Percentiles rank a stretch among this genome's conserved stretches.
Conservation (phyloP, 106 monocot species). For the Dendrobium officinale region DNA sequence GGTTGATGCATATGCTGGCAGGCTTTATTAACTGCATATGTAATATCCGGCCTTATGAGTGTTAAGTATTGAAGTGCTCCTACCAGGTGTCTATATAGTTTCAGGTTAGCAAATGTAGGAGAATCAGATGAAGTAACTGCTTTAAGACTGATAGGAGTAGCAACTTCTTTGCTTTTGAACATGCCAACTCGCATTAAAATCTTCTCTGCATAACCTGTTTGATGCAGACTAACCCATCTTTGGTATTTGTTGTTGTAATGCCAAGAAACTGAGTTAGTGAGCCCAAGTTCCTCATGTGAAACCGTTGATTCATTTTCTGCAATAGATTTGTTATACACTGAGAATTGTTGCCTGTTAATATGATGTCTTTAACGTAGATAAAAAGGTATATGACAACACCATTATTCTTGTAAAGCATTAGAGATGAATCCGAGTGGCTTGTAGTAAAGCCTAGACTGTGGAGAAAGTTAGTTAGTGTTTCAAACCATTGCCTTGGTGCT, state of each 20-base stretch:
- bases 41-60: not conserved
- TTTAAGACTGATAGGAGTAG: not conserved
- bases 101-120: not conserved
- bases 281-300: not conserved
- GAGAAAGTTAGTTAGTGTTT: too few relatives aligned
- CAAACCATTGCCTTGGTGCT: too few relatives aligned
- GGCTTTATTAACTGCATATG: not conserved
- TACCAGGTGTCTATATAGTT: not conserved
- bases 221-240: not conserved
- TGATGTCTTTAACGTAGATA: not conserved
- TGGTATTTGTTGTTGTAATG: not conserved
- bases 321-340: not conserved
- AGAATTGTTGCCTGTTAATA: not conserved
- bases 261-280: not conserved
- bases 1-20: not conserved
- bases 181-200: not conserved
- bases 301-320: not conserved
- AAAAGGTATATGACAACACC: not conserved
- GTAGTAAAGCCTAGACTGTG: too few relatives aligned
- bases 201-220: not conserved
- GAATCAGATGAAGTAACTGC: not conserved
- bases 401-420: not conserved
- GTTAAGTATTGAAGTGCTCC: not conserved
- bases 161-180: not conserved
- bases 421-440: too few relatives aligned